Evolutionary conservation across 371 early-diverging fungal species (phyloP), one percentile per base, ranked within the genome.

Genomic region (Rhizopus stolonifer): DNA sequence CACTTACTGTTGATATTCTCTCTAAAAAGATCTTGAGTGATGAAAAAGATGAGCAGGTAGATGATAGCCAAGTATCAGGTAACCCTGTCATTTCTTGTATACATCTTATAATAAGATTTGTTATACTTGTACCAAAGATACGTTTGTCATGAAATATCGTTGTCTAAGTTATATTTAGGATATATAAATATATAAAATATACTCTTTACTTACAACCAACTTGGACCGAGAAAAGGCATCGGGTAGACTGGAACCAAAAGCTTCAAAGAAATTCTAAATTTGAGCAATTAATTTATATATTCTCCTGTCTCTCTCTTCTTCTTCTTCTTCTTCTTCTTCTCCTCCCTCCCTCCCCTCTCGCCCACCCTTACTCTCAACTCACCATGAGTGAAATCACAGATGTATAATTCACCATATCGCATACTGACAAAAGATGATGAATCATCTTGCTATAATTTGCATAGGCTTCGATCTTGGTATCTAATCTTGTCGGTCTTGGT

Each of bases 401-500:
- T 9, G 71, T 55, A 32, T 57, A 79, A 11, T 72, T 53, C 29
- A 46, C 52, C 0, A 64, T 60, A 32, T 38, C 49, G 43, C 79
- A 74, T 10, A 78, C 62, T 11, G 61, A 64, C 8, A 24, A 32
- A 22, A 67, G 43, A 1, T 72, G 56, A 15, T 59, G 32, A 7
- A 67, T 54, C 6, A 74, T 32, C 17, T 61, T 10, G 5, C 18
- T 17, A 39, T 53, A 70, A 23, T 59, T 46, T 14, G 50, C 50
- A 15, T 57, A 72, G 0, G 73, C 61, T 48, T 80, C 70, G 25
- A 62, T 53, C 19, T 70, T 49, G 1, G 83, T 61, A 15, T 69
- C 59, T 2, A 85, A 67, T 2, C 72, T 71, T 13, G 86, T 81
- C 11, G 86, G 83, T 13, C 87, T 76, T 38, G 88, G 87, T 0